Evolutionary conservation across 2,329 filamentous ascomycete genomes (phyloP).

Genomic region (Phoma sp.): DNA sequence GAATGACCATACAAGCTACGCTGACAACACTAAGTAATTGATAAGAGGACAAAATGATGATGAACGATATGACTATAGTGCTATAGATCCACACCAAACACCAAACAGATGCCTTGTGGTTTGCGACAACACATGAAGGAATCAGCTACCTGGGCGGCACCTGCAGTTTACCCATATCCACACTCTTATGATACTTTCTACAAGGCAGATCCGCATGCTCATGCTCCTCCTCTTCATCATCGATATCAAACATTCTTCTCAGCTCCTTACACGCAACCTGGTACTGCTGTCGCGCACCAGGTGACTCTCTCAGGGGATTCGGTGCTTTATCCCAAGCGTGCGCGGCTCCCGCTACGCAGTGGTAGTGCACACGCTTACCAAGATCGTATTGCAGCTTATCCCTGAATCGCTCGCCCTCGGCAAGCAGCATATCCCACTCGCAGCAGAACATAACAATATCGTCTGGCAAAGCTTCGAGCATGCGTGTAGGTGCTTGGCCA

Average conservation of each 20-base stretch:
- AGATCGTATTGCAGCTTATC: constrained; percentile 62
- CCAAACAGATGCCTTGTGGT: not conserved
- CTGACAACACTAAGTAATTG: too few species aligned
- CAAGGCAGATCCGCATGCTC: constrained; percentile 8
- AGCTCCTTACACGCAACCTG: constrained; percentile 61
- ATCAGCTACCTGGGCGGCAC: not conserved
- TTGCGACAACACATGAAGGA: not conserved
- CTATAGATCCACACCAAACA: not conserved
- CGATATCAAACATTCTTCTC: constrained; percentile 52
- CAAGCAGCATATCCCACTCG: constrained; percentile 72
- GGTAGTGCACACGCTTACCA: constrained; percentile 65
- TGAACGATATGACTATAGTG: not conserved
- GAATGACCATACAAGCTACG: too few species aligned
- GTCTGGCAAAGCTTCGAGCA: constrained; percentile 63
- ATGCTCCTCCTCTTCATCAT: constrained; percentile 34
- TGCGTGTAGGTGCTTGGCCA: constrained; percentile 61
- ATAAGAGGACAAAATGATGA: too few species aligned
- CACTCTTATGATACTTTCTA: constrained; percentile 11
- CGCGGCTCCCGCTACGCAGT: constrained; percentile 60
- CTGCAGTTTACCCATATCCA: constrained; percentile 15
- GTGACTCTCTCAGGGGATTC: constrained; percentile 63
- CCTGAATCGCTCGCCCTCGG: constrained; percentile 68
- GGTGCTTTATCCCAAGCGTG: constrained; percentile 69
- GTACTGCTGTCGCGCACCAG: constrained; percentile 63
- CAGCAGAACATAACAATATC: constrained; percentile 69